Base-by-base conservation (phyloP, 148 eudicot genomes). In the Limonium bicolor region DNA sequence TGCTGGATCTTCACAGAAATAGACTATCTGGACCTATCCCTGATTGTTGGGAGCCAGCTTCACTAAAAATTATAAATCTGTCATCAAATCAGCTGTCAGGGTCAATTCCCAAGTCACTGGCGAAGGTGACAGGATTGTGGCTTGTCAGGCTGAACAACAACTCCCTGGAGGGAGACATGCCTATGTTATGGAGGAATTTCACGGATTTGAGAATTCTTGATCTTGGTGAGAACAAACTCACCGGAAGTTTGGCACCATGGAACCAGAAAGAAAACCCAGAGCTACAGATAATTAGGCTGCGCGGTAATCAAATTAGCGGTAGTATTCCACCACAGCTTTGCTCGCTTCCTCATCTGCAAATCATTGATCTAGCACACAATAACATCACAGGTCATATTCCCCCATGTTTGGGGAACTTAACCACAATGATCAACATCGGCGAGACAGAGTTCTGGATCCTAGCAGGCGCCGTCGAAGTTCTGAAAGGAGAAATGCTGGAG, bases 21-120 rank as follows among this genome's bases (percentile, higher is more conserved):
- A 11, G 50, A 2, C 15, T 66, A 6, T 47, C 57, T 8, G 67
- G 77, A 0, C 29, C 36, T 10, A 47, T 72, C 32, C 65, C 71
- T 0, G 36, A 59, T 35, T 54, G 67, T 30, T 49, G 50, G 60
- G 40, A 26, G 13, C 38, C 46, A 35, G 7, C n/a, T 1, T 0
- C 1, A 0, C 10, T 70, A 9, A 4, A 0, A 0, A 7, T 19
- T 10, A 39, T 66, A 3, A 49, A 56, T 17, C 10, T 72, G 7
- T 68, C 64, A n/a, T 34, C 40, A 4, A 77, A 72, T 27, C 46
- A 59, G 5, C 18, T 77, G 5, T 56, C 50, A 0, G 84, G 76
- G 4, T 6, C 2, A 0, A 35, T 77, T 12, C 70, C 76, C 3
- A 5, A 1, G 8, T 53, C 68, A 22, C 3, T 65, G 0, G 60